phyloP scores from a whole-genome alignment of 805 yeast species.

The Saccharomycopsis capsularis region DNA sequence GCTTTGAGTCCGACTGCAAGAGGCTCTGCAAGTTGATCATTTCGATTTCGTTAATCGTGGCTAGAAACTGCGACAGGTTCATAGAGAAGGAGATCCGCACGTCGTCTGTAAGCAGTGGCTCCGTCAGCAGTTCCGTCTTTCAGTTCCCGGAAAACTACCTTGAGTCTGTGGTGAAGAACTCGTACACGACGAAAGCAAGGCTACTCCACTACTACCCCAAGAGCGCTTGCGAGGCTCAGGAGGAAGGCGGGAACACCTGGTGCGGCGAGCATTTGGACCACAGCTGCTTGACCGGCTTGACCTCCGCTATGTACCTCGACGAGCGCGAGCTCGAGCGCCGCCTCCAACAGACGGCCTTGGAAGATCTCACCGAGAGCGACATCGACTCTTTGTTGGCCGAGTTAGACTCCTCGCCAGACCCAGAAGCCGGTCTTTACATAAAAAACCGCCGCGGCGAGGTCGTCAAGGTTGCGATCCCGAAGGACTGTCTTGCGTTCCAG shows the following conservation, averaged over 20 bases:
- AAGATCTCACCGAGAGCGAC: conserved; percentile 1
- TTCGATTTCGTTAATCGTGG: conserved; percentile 42
- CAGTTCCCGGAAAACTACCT: conserved; percentile 33
- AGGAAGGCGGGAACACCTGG: conserved; percentile 32
- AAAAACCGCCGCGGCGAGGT: conserved; percentile 37
- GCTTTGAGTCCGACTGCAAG: conserved; percentile 34
- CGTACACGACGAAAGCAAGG: conserved; percentile 53
- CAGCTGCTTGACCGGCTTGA: conserved; percentile 52
- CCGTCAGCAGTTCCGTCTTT: background rate
- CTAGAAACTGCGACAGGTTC: conserved; percentile 46
- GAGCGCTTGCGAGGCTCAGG: conserved; percentile 9
- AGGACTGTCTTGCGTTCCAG: conserved; percentile 52
- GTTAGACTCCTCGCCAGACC: conserved; percentile 35
- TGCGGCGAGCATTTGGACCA: conserved; percentile 60
- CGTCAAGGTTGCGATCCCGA: conserved; percentile 47
- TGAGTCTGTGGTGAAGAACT: conserved; percentile 38
- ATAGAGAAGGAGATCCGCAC: conserved; percentile 28
- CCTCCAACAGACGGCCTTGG: conserved; percentile 18
- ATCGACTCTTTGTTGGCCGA: conserved; percentile 11
- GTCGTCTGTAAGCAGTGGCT: too few relatives aligned
- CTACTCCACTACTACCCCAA: conserved; percentile 47
- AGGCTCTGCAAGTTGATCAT: conserved; percentile 39
- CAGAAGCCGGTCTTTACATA: conserved; percentile 45
- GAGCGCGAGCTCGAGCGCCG: conserved; percentile 28
- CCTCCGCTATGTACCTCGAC: conserved; percentile 45